Evolutionary conservation across 192 early-diverging fungal species (phyloP).

Genomic region (Chytriomyces confervae): DNA sequence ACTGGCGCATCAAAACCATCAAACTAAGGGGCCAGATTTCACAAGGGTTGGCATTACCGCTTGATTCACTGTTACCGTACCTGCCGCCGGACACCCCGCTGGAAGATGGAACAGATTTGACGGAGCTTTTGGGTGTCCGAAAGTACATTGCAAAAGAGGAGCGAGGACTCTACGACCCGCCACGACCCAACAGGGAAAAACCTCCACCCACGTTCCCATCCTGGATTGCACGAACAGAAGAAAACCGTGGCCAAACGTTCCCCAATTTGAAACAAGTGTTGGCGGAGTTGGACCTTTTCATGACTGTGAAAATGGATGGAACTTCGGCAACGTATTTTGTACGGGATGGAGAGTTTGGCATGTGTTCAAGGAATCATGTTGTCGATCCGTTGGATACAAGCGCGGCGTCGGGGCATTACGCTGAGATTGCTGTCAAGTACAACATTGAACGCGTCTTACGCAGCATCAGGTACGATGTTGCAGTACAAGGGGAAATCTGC

Average conservation of each 20-base stretch:
- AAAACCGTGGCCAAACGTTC: not conserved
- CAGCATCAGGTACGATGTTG: not conserved
- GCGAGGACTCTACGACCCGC: not conserved
- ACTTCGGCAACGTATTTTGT: slow-evolving; percentile 34
- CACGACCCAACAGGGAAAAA: not conserved
- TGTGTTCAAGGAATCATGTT: slow-evolving; percentile 26
- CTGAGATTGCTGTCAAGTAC: not conserved
- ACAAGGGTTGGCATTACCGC: slow-evolving; percentile 25
- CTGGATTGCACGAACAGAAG: not conserved
- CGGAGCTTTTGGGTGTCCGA: slow-evolving; percentile 6
- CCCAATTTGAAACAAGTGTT: slow-evolving; percentile 10
- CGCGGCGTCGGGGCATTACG: not conserved
- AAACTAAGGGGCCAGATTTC: slow-evolving; percentile 34
- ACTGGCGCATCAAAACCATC: slow-evolving; percentile 24
- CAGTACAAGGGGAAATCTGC: not conserved
- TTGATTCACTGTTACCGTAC: not conserved
- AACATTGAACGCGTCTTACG: not conserved
- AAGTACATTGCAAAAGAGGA: not conserved
- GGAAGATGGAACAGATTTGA: slow-evolving; percentile 21
- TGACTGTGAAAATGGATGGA: slow-evolving; percentile 28
- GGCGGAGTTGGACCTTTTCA: slow-evolving; percentile 13
- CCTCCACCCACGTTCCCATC: not conserved
- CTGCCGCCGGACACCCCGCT: not conserved
- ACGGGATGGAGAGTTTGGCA: slow-evolving; percentile 20
- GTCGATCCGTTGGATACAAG: not conserved